phyloP scores from a whole-genome alignment of 2,329 filamentous ascomycete species.

The Alternaria triticina region DNA sequence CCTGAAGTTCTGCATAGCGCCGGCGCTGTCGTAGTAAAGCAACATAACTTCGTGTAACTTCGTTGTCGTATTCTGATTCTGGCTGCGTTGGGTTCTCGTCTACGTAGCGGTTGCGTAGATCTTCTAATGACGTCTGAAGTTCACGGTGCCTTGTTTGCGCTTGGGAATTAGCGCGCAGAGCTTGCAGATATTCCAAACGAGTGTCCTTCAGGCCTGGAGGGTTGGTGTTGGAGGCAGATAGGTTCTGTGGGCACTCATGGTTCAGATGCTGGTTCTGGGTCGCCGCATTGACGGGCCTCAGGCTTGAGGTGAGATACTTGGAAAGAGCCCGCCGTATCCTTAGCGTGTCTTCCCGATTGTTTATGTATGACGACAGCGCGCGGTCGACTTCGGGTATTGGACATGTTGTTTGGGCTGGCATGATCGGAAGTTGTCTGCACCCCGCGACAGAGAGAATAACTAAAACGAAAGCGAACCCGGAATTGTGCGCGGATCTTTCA shows the following conservation, averaged over 20 bases:
- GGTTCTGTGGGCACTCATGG: conserved; percentile 36
- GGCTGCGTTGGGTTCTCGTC: conserved; percentile 37
- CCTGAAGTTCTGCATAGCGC: conserved; percentile 54
- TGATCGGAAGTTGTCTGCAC: conserved; percentile 7
- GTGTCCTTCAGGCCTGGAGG: conserved; percentile 51
- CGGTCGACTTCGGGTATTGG: conserved; percentile 48
- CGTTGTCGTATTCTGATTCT: conserved; percentile 39
- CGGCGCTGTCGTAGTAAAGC: conserved; percentile 54
- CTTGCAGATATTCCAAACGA: conserved; percentile 54
- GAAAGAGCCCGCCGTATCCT: conserved; percentile 44
- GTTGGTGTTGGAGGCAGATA: conserved; percentile 31
- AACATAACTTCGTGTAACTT: conserved; percentile 47
- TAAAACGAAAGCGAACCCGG: neutral
- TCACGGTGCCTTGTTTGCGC: conserved; percentile 50
- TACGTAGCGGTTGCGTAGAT: conserved; percentile 33
- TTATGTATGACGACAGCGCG: conserved; percentile 45
- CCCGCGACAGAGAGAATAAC: neutral
- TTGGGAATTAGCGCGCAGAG: conserved; percentile 51
- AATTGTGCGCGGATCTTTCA: neutral
- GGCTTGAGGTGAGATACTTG: conserved; percentile 38
- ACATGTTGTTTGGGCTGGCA: conserved; percentile 38
- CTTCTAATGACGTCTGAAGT: conserved; percentile 38
- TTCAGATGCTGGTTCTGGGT: conserved; percentile 42
- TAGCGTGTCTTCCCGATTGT: conserved; percentile 46
- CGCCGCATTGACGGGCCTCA: conserved; percentile 34